Evolutionary conservation across 208 protist species (phyloP).

Genomic region (Borovskyia barvae): DNA sequence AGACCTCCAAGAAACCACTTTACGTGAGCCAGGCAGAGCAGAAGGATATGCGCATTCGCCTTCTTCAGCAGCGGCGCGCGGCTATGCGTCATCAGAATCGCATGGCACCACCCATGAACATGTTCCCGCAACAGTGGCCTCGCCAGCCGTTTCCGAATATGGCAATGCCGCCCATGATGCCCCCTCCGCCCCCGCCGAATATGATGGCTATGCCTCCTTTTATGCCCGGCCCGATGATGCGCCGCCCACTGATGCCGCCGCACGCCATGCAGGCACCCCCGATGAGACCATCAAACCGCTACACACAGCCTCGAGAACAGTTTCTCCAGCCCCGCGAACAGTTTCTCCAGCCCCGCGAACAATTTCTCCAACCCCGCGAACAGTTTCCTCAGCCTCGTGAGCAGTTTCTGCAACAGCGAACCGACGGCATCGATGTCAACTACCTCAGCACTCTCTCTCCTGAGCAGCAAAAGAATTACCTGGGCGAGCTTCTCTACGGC

Average conservation of each 20-base stretch:
- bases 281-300: constrained; percentile 28
- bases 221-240: constrained; percentile 36
- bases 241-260: constrained; percentile 23
- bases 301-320: constrained; percentile 20
- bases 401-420: constrained; percentile 3
- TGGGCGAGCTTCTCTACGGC: constrained; percentile 67
- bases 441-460: constrained; percentile 50
- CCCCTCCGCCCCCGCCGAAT: constrained; percentile 7
- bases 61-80: constrained; percentile 81
- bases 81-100: constrained; percentile 30
- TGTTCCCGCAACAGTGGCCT: constrained; percentile 31
- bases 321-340: constrained; percentile 6
- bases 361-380: not conserved
- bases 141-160: constrained; percentile 22
- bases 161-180: constrained; percentile 25
- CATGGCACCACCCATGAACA: constrained; percentile 28
- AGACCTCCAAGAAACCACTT: constrained; percentile 84
- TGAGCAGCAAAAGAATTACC: constrained; percentile 75
- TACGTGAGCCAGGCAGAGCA: constrained; percentile 94
- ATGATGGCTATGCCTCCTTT: constrained; percentile 34
- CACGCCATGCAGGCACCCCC: constrained; percentile 23
- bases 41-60: constrained; percentile 86
- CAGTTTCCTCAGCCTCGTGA: too few relatives aligned
- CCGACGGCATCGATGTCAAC: constrained; percentile 26
- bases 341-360: not conserved